phyloP scores from a whole-genome alignment of 805 yeast genomes.

The Ogataea degrootiae region DNA sequence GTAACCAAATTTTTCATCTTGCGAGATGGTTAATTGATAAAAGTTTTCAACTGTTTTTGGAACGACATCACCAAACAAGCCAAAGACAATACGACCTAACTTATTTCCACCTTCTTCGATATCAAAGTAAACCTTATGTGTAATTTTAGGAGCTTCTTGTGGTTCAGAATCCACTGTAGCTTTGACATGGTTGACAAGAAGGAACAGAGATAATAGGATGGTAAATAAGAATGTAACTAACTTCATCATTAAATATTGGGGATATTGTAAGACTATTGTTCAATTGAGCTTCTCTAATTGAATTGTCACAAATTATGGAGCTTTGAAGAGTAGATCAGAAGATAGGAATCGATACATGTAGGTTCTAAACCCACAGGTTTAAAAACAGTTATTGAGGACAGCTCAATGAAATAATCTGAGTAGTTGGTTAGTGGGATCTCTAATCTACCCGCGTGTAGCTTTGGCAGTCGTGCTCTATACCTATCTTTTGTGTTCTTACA shows the following conservation, averaged over 20 bases:
- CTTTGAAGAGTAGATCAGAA: too few species aligned
- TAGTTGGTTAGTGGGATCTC: too few species aligned
- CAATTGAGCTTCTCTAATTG: too few species aligned
- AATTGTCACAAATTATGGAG: too few species aligned
- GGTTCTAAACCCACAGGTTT: too few species aligned
- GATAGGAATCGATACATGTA: too few species aligned
- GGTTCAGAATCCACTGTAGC: conserved; percentile 9
- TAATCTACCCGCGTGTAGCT: too few species aligned
- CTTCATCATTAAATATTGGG: conserved; percentile 19
- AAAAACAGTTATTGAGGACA: too few species aligned
- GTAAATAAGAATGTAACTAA: conserved; percentile 15
- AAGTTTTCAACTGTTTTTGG: conserved; percentile 91
- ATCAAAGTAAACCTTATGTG: conserved; percentile 83
- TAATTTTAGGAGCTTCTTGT: conserved; percentile 42
- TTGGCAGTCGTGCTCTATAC: too few species aligned
- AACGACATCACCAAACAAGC: conserved; percentile 79
- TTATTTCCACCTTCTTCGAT: conserved; percentile 63
- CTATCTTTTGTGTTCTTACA: too few species aligned
- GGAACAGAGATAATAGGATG: conserved; percentile 15
- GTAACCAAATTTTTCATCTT: conserved; percentile 63
- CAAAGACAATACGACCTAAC: conserved; percentile 81
- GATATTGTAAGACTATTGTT: too few species aligned
- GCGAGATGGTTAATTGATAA: conserved; percentile 72
- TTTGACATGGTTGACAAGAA: conserved; percentile 14
- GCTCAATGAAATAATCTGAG: too few species aligned